Evolutionary conservation across 202 grass and related monocot genomes (phyloP).

Genomic region (Eragrostis tef): DNA sequence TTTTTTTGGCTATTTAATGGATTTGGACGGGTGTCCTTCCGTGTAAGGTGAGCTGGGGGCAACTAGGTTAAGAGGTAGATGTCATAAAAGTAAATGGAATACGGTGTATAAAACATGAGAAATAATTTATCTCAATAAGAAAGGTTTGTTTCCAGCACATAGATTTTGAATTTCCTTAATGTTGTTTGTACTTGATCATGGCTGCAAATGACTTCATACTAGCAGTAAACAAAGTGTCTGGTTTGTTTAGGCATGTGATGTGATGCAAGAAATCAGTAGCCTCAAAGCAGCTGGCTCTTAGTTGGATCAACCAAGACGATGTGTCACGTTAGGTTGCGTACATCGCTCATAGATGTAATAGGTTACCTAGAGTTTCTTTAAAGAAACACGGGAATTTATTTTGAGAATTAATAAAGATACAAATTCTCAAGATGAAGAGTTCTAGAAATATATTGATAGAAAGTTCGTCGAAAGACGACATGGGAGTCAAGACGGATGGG

Average conservation of each 20-base stretch:
- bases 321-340: constrained; percentile 25
- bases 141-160: no score
- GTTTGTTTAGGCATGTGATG: constrained; percentile 26
- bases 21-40: constrained; percentile 12
- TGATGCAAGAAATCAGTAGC: constrained; percentile 36
- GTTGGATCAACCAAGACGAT: constrained; percentile 4
- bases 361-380: constrained; percentile 7
- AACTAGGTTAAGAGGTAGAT: background rate
- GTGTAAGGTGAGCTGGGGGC: constrained; percentile 18
- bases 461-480: background rate
- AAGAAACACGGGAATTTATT: background rate
- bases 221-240: background rate
- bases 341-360: constrained; percentile 26
- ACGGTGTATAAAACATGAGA: no score
- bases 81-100: background rate
- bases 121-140: no score
- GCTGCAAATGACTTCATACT: constrained; percentile 20
- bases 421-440: no score
- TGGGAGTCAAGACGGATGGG: constrained; percentile 7
- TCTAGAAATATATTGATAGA: background rate
- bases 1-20: background rate
- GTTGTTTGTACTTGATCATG: constrained; percentile 4
- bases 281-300: constrained; percentile 5
- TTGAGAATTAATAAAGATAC: background rate
- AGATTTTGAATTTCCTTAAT: background rate